Evolutionary conservation across 768 basidiomycete genomes (phyloP).

Genomic region (Boletus subcaerulescens): DNA sequence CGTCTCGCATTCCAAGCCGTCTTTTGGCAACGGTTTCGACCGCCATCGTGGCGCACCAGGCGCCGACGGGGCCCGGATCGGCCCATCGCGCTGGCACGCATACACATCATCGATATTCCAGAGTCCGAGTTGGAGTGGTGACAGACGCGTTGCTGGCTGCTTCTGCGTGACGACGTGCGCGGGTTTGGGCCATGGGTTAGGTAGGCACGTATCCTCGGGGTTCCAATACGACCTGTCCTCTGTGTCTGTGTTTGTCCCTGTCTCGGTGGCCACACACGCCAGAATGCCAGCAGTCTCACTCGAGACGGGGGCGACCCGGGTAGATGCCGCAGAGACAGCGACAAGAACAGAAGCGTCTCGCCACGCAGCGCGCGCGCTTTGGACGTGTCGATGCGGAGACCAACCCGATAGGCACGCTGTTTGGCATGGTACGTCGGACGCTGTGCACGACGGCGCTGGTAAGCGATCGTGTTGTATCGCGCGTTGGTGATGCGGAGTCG

Average conservation of each 20-base stretch:
- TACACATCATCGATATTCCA: background rate
- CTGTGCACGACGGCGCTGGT: conserved; percentile 33
- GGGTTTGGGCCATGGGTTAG: background rate
- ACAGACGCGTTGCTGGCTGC: background rate
- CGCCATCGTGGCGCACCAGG: conserved; percentile 26
- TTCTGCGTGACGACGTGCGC: background rate
- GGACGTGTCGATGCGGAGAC: conserved; percentile 43
- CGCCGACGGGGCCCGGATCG: background rate
- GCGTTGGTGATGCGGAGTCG: conserved; percentile 45
- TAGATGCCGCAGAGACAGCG: conserved; percentile 31
- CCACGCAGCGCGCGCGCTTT: conserved; percentile 41
- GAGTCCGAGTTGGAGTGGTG: conserved; percentile 6
- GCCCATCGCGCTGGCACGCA: background rate
- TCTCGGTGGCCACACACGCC: background rate
- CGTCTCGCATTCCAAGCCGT: background rate
- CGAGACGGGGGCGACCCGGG: background rate
- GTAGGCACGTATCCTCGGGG: background rate
- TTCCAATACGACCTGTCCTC: background rate
- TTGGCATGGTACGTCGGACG: conserved; percentile 46
- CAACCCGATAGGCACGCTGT: conserved; percentile 41
- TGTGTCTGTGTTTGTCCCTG: background rate
- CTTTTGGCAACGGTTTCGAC: conserved; percentile 19
- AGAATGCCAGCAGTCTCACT: background rate
- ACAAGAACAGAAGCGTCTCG: conserved; percentile 31
- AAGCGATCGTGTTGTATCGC: conserved; percentile 39